Base-by-base conservation (phyloP, 108 stramenopile genomes). In the Aurantiochytrium sp. region DNA sequence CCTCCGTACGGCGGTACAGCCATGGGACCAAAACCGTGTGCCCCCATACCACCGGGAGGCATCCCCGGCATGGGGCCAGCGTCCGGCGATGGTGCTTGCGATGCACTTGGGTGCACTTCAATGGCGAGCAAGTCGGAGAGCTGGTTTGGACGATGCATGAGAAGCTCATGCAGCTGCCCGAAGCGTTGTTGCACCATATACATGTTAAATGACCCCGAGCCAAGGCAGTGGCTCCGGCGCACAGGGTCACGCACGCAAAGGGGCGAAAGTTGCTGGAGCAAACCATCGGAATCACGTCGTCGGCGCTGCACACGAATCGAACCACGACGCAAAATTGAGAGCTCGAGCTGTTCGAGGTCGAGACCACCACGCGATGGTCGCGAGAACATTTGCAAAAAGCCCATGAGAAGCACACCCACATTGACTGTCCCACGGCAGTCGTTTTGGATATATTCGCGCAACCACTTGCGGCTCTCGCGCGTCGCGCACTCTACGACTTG, bases 381-480 rank as follows among this genome's bases (percentile, higher is more conserved):
- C n/a, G 76, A 83, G 4, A 45, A 83, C 76, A 83, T 83, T 83
- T 83, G 76, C 76, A 83, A 83, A 35, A 83, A 83, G 12, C 76
- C 76, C 49, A 83, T 83, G 49, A 83, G 51, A 12, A 83, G 51
- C 6, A 83, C n/a, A 21, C 76, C 76, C n/a, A 83, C 51, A 23
- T 83, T 83, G 10, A 83, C 45, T 1, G 44, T 83, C 19, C 51
- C 76, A 12, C 25, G 19, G 76, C 76, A 53, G 6, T 28, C 76
- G 51, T 53, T 83, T 23, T 83, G 45, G 0, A 53, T 53, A 23
- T 83, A 83, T 18, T 47, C 51, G 25, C 25, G n/a, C 10, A 83
- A 23, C 76, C 76, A 83, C 6, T 23, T 6, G 12, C 76, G 76
- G 49, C 49, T 53, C 76, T 83, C 76, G n/a, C 51, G 45, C 14